A percentile compares a stretch with the other conserved stretches of the same genome.
phyloP scores from a whole-genome alignment of 768 basidiomycete genomes.

The Daedalea quercina region DNA sequence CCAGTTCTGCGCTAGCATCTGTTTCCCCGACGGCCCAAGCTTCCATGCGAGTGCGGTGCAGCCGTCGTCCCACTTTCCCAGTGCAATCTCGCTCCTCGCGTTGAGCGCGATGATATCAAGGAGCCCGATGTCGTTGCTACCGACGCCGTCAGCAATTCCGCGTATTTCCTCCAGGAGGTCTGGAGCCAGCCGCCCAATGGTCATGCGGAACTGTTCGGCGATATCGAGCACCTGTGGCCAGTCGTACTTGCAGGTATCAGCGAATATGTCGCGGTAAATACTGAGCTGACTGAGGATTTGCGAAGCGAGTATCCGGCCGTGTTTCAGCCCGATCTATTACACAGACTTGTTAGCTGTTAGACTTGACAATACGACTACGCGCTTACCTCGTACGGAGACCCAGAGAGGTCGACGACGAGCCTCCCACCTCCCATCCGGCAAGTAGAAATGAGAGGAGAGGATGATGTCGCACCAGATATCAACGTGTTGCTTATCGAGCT shows the following conservation, averaged over 20 bases:
- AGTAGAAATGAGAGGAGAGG: background rate
- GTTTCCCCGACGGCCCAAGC: conserved; percentile 8
- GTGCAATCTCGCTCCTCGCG: conserved; percentile 31
- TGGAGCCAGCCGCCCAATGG: conserved; percentile 21
- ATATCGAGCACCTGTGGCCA: conserved; percentile 25
- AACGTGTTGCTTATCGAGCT: background rate
- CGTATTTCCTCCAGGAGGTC: conserved; percentile 27
- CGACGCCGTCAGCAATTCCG: conserved; percentile 27
- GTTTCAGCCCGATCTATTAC: conserved; percentile 24
- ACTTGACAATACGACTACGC: background rate
- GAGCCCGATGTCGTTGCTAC: conserved; percentile 6
- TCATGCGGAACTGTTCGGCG: conserved; percentile 19
- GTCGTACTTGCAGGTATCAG: conserved; percentile 24
- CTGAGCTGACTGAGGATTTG: conserved; percentile 25
- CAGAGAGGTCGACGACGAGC: conserved; percentile 5
- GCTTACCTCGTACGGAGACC: conserved; percentile 14
- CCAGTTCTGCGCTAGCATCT: conserved; percentile 31
- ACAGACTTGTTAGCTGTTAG: background rate
- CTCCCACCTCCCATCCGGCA: background rate
- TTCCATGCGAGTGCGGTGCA: conserved; percentile 29
- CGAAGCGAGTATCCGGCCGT: conserved; percentile 22
- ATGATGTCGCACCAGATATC: background rate
- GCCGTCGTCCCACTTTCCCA: conserved; percentile 30
- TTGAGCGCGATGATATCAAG: conserved; percentile 30
- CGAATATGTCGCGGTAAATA: conserved; percentile 27